phyloP scores from a whole-genome alignment of 2,329 filamentous ascomycete species.

The Apiospora phragmitis region DNA sequence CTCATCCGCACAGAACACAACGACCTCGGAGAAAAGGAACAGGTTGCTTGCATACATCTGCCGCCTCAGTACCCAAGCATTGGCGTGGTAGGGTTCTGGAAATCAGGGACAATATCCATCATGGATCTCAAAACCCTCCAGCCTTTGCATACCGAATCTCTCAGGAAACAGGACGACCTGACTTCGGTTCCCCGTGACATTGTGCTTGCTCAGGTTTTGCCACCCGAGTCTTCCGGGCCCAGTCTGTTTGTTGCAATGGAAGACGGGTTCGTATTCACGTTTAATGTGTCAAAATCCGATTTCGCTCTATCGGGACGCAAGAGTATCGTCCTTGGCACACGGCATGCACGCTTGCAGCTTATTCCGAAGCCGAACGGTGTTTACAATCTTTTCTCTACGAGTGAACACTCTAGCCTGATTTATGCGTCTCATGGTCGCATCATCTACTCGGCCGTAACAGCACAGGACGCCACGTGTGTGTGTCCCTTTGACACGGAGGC shows the following conservation, averaged over 20 bases:
- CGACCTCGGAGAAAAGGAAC: constrained; percentile 64
- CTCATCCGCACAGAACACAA: constrained; percentile 60
- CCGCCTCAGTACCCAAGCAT: constrained; percentile 62
- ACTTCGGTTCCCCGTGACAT: constrained; percentile 83
- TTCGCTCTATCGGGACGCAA: constrained; percentile 71
- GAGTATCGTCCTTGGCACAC: constrained; percentile 81
- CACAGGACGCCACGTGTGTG: constrained; percentile 79
- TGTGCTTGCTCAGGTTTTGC: constrained; percentile 75
- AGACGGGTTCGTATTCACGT: constrained; percentile 87
- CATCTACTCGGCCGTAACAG: constrained; percentile 90
- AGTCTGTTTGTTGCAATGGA: constrained; percentile 89
- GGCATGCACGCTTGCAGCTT: constrained; percentile 78
- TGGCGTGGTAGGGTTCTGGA: constrained; percentile 86
- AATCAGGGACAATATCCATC: constrained; percentile 76
- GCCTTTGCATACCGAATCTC: constrained; percentile 62
- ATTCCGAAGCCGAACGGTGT: constrained; percentile 68
- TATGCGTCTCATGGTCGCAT: constrained; percentile 86
- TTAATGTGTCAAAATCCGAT: constrained; percentile 64
- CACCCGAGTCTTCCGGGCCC: constrained; percentile 55
- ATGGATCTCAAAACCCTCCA: constrained; percentile 68
- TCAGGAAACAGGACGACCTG: constrained; percentile 62
- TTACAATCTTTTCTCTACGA: constrained; percentile 87
- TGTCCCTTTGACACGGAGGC: constrained; percentile 80
- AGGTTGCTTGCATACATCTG: constrained; percentile 83
- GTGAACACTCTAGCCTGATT: constrained; percentile 91